phyloP scores from a whole-genome alignment of 495 filamentous ascomycete species.

The Trichoderma parareesei region DNA sequence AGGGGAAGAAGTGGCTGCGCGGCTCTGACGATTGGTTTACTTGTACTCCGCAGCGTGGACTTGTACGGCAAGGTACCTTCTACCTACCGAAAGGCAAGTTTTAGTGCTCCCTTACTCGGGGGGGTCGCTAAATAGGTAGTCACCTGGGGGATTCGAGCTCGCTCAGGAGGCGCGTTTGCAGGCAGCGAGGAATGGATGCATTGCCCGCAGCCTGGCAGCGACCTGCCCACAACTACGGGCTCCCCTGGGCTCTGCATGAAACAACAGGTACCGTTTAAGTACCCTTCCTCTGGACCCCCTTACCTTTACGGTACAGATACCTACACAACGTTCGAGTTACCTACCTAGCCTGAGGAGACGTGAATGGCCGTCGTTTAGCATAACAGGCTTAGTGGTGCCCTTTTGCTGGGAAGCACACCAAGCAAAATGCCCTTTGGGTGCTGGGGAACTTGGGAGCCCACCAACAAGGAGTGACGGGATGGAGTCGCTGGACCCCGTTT shows the following conservation, averaged over 20 bases:
- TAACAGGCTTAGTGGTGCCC: background rate
- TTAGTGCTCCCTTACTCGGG: background rate
- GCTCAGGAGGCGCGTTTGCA: constrained; percentile 7
- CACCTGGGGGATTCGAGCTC: constrained; percentile 4
- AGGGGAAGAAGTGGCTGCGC: constrained; percentile 6
- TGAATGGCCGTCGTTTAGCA: background rate
- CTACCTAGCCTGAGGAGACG: background rate
- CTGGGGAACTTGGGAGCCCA: background rate
- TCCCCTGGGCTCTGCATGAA: background rate
- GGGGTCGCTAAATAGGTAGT: constrained; percentile 3
- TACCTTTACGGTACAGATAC: too few species aligned
- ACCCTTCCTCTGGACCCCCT: background rate
- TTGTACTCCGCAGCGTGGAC: too few species aligned
- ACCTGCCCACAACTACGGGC: background rate
- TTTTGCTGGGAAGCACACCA: background rate
- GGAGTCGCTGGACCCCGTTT: background rate
- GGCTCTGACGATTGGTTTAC: constrained; percentile 7
- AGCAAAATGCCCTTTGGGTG: background rate
- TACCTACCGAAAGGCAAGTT: too few species aligned
- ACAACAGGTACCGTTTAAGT: background rate
- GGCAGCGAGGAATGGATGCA: constrained; percentile 5
- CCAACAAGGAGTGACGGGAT: background rate
- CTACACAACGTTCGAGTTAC: background rate
- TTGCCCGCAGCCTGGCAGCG: background rate
- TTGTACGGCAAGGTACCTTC: too few species aligned